Percentiles rank a stretch among this genome's conserved stretches.
Evolutionary conservation across 345 rosid genomes (phyloP).

Genomic region (Gossypium raimondii): DNA sequence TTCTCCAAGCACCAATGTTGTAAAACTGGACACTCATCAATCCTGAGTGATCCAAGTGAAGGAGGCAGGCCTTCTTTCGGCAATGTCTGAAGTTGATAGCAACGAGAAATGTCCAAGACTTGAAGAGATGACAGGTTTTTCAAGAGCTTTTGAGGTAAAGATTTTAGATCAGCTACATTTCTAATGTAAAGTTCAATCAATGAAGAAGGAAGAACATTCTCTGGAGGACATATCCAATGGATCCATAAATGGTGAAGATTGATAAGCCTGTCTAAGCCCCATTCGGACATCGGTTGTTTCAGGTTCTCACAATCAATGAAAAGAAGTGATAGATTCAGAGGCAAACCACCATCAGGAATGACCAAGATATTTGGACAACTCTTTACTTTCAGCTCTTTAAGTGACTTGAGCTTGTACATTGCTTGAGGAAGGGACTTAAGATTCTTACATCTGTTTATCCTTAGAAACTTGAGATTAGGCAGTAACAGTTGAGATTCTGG

Average conservation of each 20-base stretch:
- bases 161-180: constrained; percentile 12
- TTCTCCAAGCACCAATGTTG: constrained; percentile 15
- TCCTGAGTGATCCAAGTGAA: constrained; percentile 13
- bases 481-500: constrained; percentile 11
- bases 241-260: neutral
- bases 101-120: constrained; percentile 17
- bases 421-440: constrained; percentile 20
- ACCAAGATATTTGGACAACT: constrained; percentile 9
- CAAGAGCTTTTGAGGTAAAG: constrained; percentile 19
- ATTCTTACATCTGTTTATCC: constrained; percentile 15
- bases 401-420: constrained; percentile 22
- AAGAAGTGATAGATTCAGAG: constrained; percentile 18
- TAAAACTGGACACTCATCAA: constrained; percentile 23
- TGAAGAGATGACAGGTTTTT: constrained; percentile 18
- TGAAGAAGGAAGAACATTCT: constrained; percentile 24
- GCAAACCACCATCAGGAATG: constrained; percentile 28
- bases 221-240: constrained; percentile 7
- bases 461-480: constrained; percentile 4
- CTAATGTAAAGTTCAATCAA: constrained; percentile 18
- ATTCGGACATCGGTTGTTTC: neutral
- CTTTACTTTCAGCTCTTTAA: constrained; percentile 7
- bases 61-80: constrained; percentile 26
- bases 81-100: constrained; percentile 21
- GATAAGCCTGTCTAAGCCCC: neutral
- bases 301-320: constrained; percentile 6